These are phyloP conservation scores for Globisporangium okanoganense DNA, from an alignment of 352 stramenopile species.

Conservation along the genomic window DNA sequence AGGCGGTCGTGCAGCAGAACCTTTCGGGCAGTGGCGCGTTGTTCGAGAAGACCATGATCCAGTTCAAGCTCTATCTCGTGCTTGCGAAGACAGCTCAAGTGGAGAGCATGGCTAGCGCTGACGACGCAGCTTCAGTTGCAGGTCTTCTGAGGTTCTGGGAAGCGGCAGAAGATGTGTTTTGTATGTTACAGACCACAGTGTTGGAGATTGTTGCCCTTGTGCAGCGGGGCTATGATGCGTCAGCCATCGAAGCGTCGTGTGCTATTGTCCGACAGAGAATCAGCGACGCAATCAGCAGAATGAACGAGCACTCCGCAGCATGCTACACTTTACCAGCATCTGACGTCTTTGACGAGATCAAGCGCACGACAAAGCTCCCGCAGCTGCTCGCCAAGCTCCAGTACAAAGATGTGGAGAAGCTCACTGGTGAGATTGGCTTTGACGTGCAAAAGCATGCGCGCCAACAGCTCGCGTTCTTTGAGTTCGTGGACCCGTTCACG, in stretches of 20 bases:
- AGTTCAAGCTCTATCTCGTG: slow-evolving; percentile 25
- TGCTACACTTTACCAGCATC: not conserved
- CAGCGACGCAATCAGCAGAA: not conserved
- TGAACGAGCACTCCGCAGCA: not conserved
- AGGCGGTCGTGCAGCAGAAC: slow-evolving; percentile 28
- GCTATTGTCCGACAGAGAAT: not conserved
- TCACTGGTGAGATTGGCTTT: not conserved
- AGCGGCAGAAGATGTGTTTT: slow-evolving; percentile 11
- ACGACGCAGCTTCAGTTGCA: not conserved
- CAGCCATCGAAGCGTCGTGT: not conserved
- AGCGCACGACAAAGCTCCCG: not conserved
- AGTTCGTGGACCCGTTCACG: not conserved
- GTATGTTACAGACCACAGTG: slow-evolving; percentile 15
- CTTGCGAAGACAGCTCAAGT: not conserved
- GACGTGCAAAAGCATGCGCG: not conserved
- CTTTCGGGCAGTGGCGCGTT: slow-evolving; percentile 27
- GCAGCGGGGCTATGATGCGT: slow-evolving; percentile 9
- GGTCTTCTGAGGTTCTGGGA: not conserved
- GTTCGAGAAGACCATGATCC: slow-evolving; percentile 33
- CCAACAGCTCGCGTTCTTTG: not conserved
- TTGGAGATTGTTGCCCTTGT: not conserved
- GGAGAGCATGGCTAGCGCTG: not conserved
- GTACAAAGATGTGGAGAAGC: not conserved
- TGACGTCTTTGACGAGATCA: not conserved
- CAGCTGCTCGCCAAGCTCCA: not conserved